Evolutionary conservation across 352 stramenopile genomes (phyloP).

Genomic region (Plasmopara halstedii): DNA sequence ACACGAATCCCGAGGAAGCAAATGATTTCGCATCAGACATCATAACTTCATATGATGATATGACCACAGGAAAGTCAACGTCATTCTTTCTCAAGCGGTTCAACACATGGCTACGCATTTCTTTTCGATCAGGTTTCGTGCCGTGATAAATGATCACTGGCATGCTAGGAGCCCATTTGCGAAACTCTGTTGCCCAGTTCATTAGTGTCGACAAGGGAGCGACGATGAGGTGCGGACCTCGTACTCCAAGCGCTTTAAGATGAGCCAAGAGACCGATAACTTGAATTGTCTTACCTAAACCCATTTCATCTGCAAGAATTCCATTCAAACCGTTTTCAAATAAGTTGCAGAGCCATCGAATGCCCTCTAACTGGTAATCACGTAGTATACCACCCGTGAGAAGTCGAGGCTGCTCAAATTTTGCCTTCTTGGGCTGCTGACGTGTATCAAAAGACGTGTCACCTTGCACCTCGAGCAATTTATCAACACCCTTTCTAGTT

Average conservation of each 20-base stretch:
- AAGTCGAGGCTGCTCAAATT: slow-evolving; percentile 66
- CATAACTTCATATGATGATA: slow-evolving; percentile 87
- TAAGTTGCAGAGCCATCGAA: slow-evolving; percentile 95
- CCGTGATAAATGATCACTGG: slow-evolving; percentile 98
- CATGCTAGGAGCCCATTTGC: slow-evolving; percentile 78
- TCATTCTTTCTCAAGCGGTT: slow-evolving; percentile 45
- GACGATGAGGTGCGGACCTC: slow-evolving; percentile 95
- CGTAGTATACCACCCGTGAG: slow-evolving; percentile 82
- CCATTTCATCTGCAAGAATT: slow-evolving; percentile 85
- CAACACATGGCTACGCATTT: slow-evolving; percentile 43
- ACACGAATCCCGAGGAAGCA: slow-evolving; percentile 51
- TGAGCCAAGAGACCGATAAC: slow-evolving; percentile 91
- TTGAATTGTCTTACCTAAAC: slow-evolving; percentile 89
- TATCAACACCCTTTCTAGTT: slow-evolving; percentile 49
- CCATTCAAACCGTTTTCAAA: slow-evolving; percentile 97
- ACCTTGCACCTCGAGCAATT: slow-evolving; percentile 57
- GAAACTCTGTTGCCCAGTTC: slow-evolving; percentile 95
- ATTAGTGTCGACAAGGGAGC: slow-evolving; percentile 96
- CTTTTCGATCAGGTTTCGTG: slow-evolving; percentile 35
- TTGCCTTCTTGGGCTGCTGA: slow-evolving; percentile 24
- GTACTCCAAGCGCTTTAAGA: slow-evolving; percentile 84
- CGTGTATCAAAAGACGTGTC: slow-evolving; percentile 39
- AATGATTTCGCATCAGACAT: slow-evolving; percentile 64
- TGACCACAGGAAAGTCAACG: slow-evolving; percentile 74
- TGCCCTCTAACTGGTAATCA: slow-evolving; percentile 95